These are phyloP conservation scores for Heterobasidion occidentale DNA, from an alignment of 1,284 basidiomycete species.

Conservation along the genomic window DNA sequence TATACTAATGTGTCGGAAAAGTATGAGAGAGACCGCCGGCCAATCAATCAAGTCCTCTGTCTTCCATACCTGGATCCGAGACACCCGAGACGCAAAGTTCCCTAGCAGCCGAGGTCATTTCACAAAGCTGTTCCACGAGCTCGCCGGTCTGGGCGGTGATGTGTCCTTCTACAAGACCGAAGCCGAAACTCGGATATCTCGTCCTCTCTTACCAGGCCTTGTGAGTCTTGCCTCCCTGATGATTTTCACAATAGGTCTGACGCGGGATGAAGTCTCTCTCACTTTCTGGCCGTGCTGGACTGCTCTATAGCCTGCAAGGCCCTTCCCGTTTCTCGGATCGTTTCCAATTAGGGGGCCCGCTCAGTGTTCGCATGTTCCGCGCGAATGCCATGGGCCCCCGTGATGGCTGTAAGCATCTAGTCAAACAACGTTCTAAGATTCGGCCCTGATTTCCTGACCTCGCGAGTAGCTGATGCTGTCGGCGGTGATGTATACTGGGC, in stretches of 20 bases:
- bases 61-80: constrained; percentile 70
- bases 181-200: constrained; percentile 57
- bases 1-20: constrained; percentile 21
- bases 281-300: constrained; percentile 52
- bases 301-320: constrained; percentile 46
- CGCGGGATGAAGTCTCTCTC: constrained; percentile 45
- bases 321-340: constrained; percentile 71
- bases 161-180: constrained; percentile 70
- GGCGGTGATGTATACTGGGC: constrained; percentile 91
- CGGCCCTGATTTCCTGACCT: background rate
- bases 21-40: constrained; percentile 79
- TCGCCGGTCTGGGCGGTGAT: constrained; percentile 74
- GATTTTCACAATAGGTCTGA: background rate
- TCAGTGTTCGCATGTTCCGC: constrained; percentile 83
- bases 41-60: constrained; percentile 80
- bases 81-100: constrained; percentile 76
- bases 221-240: constrained; percentile 29
- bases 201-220: constrained; percentile 45
- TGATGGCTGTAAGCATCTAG: constrained; percentile 53
- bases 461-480: constrained; percentile 57
- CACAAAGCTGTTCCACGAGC: constrained; percentile 61
- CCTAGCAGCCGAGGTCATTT: constrained; percentile 57
- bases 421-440: background rate
- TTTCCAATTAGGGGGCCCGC: constrained; percentile 91
- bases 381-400: constrained; percentile 80